These are phyloP conservation scores for Phytopythium cucurbitacearum DNA, from an alignment of 352 stramenopile species.

Conservation along the genomic window DNA sequence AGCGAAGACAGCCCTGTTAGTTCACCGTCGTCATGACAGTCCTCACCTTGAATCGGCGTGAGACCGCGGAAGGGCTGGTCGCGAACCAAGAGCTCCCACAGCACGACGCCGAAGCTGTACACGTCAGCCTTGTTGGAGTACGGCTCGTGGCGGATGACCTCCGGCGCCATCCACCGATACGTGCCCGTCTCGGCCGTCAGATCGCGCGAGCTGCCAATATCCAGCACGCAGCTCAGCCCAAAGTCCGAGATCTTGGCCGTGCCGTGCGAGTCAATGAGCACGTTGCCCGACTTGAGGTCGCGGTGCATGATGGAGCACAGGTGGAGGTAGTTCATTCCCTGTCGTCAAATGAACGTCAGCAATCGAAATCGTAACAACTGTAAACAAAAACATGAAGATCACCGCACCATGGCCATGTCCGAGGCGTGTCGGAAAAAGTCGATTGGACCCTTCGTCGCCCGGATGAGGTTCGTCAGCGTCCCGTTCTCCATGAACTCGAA, in stretches of 20 bases:
- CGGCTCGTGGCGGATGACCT: constrained; percentile 91
- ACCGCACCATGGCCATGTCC: constrained; percentile 74
- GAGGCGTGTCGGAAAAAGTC: constrained; percentile 78
- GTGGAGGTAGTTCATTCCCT: constrained; percentile 94
- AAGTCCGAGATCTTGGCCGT: constrained; percentile 89
- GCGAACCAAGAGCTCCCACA: constrained; percentile 84
- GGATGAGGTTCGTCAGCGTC: constrained; percentile 82
- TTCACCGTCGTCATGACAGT: constrained; percentile 1
- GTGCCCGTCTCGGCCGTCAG: constrained; percentile 85
- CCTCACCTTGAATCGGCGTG: constrained; percentile 78
- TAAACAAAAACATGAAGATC: neutral
- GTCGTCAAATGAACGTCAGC: constrained; percentile 8
- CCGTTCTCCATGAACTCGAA: constrained; percentile 89
- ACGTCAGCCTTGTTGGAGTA: constrained; percentile 95
- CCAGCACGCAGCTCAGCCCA: constrained; percentile 79
- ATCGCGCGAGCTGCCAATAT: constrained; percentile 72
- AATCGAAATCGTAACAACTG: neutral
- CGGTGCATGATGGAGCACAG: constrained; percentile 93
- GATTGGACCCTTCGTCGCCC: constrained; percentile 51
- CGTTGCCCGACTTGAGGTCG: constrained; percentile 95
- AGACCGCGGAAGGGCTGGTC: constrained; percentile 82
- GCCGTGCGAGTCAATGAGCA: constrained; percentile 80
- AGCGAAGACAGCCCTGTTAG: neutral
- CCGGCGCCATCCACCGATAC: constrained; percentile 94
- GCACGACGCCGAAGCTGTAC: constrained; percentile 91